Conservation (phyloP, 257 asterid genomes). For the Nicotiana attenuata region DNA sequence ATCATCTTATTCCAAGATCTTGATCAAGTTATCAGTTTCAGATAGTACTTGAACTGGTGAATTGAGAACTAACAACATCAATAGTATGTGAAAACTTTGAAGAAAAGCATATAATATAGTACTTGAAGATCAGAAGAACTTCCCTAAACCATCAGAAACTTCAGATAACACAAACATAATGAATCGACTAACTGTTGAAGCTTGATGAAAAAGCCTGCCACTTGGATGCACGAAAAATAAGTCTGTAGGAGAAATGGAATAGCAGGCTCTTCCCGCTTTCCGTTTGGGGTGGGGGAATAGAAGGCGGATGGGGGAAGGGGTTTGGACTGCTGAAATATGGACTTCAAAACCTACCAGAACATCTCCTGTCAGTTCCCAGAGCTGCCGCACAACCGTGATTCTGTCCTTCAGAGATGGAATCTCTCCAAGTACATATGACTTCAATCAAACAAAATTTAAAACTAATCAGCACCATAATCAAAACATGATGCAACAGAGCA, state of each 20-base stretch:
- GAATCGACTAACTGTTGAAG: too few relatives aligned
- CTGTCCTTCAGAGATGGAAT: conserved; percentile 87
- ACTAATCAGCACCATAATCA: conserved; percentile 13
- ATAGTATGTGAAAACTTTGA: background rate
- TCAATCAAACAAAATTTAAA: conserved; percentile 26
- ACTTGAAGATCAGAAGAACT: too few relatives aligned
- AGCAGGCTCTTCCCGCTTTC: too few relatives aligned
- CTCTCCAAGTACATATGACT: conserved; percentile 98
- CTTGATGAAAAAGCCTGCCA: too few relatives aligned
- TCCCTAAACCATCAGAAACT: too few relatives aligned
- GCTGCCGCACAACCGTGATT: conserved; percentile 85
- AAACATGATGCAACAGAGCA: background rate
- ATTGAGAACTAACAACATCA: background rate
- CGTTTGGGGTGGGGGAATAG: too few relatives aligned
- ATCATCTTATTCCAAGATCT: background rate
- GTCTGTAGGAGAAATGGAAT: too few relatives aligned
- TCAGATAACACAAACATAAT: too few relatives aligned
- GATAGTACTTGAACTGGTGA: background rate
- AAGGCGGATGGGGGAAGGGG: too few relatives aligned
- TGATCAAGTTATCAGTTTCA: background rate
- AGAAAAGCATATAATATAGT: too few relatives aligned
- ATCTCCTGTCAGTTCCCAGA: conserved; percentile 86
- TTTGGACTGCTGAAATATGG: background rate
- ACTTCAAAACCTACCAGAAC: conserved; percentile 53
- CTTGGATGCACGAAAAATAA: too few relatives aligned